A percentile compares a stretch with the other conserved stretches of the same genome.
Evolutionary conservation across 306 rosid species (phyloP).

Genomic region (Prunus persica): Prunus_persica_NCBIv2 NC_034009.1:41812001-41812500

Average conservation of each 20-base stretch:
- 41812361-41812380: background rate
- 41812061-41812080: background rate
- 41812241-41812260: background rate
- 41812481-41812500: background rate
- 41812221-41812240: background rate
- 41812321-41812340: background rate
- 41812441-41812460: background rate
- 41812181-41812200: background rate
- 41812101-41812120: background rate
- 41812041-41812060: background rate
- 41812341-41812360: background rate
- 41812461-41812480: background rate
- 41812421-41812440: background rate
- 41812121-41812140: background rate
- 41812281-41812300: background rate
- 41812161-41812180: background rate
- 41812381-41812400: background rate
- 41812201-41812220: background rate
- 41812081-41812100: background rate
- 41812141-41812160: background rate
- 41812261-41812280: background rate
- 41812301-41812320: background rate
- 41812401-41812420: background rate
- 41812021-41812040: background rate
- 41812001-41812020: background rate